phyloP scores from a whole-genome alignment of 768 basidiomycete species.

The Gyrodon lividus region DNA sequence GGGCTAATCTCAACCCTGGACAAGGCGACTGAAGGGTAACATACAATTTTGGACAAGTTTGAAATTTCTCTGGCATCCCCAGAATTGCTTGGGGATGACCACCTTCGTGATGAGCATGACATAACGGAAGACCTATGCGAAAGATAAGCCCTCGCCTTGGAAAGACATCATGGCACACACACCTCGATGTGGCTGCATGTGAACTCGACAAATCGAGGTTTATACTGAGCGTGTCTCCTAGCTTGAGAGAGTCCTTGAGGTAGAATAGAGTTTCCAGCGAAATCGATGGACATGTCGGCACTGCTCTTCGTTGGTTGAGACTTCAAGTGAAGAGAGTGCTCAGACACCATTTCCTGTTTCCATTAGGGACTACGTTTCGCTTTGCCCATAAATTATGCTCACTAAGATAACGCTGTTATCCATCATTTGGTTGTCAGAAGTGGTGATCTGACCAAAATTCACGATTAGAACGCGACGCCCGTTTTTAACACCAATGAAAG shows the following conservation, averaged over 20 bases:
- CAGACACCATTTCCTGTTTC: conserved; percentile 72
- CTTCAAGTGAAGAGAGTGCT: conserved; percentile 52
- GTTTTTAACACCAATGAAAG: neutral
- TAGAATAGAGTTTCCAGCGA: conserved; percentile 45
- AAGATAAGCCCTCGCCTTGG: neutral
- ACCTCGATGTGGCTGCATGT: conserved; percentile 67
- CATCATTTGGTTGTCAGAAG: conserved; percentile 40
- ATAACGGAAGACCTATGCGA: conserved; percentile 66
- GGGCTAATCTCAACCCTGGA: neutral
- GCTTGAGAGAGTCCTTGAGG: conserved; percentile 50
- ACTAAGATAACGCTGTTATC: conserved; percentile 69
- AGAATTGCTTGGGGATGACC: conserved; percentile 73
- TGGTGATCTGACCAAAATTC: conserved; percentile 36
- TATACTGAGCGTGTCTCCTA: conserved; percentile 43
- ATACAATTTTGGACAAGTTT: conserved; percentile 56
- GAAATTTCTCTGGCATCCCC: conserved; percentile 74
- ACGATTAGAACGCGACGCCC: neutral
- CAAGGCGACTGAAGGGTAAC: conserved; percentile 15
- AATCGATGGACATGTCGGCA: conserved; percentile 51
- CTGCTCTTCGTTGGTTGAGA: conserved; percentile 47
- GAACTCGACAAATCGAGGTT: conserved; percentile 81
- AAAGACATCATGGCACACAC: conserved; percentile 2
- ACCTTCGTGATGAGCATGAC: conserved; percentile 58
- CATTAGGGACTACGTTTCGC: conserved; percentile 2
- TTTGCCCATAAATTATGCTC: conserved; percentile 5